Base-by-base conservation (phyloP, 352 stramenopile genomes). In the Saprolegnia diclina region DNA sequence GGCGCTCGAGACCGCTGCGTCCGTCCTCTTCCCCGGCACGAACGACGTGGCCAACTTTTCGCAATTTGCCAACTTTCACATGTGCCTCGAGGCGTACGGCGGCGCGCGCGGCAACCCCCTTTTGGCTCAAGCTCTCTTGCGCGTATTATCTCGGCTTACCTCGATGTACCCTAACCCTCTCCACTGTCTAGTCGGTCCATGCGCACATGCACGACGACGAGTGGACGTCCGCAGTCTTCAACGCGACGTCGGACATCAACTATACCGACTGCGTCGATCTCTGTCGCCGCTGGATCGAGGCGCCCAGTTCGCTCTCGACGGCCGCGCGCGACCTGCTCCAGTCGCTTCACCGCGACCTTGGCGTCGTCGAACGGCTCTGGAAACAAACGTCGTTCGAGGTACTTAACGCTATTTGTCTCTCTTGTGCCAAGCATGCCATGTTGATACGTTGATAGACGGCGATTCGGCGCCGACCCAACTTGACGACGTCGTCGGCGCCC, bases 11-110 rank as follows among this genome's bases (percentile, higher is more conserved):
- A 77, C 92, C 4, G 87, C 81, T 11, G 71, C 88, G 54, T 77
- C 80, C 21, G 73, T 95, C 42, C 67, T 95, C 14, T 85, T 92
- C 46, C 84, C 90, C 53, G 81, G 92, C 53, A 74, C 74, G 9
- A 89, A 82, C 0, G 83, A 82, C 1, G 76, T 93, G 5, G 79
- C 92, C 37, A 95, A 93, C 63, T 95, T 95, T 50, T 95, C 87
- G 3, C 87, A 95, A 73, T 93, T 95, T 75, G 87, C 85, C 22
- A 83, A 95, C 67, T 95, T 95, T 38, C 85, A 95, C 71, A 95
- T 95, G 64, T 69, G 63, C 63, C 19, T 69, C 18, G 63, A 69
- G 46, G 82, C 83, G 13, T 72, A 93, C 4, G 79, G 80, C 5
- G 76, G 82, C 42, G 81, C 81, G 5, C 89, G 80, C 53, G 80